phyloP scores from a whole-genome alignment of 176 grass and related monocot species.

The Musa beccarii region DNA sequence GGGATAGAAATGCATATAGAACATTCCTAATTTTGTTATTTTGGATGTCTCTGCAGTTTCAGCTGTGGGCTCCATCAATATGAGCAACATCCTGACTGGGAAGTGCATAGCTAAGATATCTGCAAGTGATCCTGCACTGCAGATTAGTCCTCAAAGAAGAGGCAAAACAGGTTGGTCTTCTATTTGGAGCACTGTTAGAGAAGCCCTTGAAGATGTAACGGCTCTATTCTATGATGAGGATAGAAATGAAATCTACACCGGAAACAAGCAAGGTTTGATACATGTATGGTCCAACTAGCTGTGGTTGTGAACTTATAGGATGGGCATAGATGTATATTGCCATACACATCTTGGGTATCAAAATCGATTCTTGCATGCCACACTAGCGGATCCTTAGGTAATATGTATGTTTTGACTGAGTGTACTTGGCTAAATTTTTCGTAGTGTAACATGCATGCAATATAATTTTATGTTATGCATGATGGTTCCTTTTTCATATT shows the following conservation, averaged over 20 bases:
- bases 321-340: neutral
- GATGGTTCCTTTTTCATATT: too few relatives aligned
- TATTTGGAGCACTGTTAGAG: conserved; percentile 56
- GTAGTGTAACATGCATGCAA: too few relatives aligned
- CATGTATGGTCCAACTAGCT: conserved; percentile 96
- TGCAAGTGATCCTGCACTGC: conserved; percentile 52
- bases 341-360: neutral
- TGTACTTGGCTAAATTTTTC: too few relatives aligned
- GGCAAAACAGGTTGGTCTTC: conserved; percentile 27
- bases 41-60: conserved; percentile 22
- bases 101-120: conserved; percentile 98
- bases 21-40: neutral
- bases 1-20: neutral
- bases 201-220: conserved; percentile 86
- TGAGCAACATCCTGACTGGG: conserved; percentile 91
- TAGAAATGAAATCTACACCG: conserved; percentile 94
- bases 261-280: conserved; percentile 81
- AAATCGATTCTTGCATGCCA: neutral
- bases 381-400: neutral
- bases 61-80: conserved; percentile 84
- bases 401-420: too few relatives aligned
- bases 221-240: conserved; percentile 96
- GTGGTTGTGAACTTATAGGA: neutral
- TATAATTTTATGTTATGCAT: too few relatives aligned
- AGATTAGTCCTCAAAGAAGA: conserved; percentile 27